Evolutionary conservation across 345 rosid species (phyloP), one percentile per base, ranked within the genome.

Genomic region (Passiflora organensis): DNA sequence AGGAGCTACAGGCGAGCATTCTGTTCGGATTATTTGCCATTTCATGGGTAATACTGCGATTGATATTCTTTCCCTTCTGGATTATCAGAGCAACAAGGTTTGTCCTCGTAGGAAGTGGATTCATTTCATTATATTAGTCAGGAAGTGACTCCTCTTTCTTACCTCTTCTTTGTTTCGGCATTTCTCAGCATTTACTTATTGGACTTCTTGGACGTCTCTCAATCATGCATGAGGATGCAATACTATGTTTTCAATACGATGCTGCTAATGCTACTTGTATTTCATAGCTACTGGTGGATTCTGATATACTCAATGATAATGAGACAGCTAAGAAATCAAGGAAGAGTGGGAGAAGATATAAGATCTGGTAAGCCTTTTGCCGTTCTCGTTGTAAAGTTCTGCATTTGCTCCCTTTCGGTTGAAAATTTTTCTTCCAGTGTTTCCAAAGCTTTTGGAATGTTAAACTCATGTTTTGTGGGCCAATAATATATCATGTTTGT

Each of bases 221-320:
- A 77, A 64, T 32, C 48, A 53, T 71, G 71, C 50, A 56, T 50
- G 63, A 73, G 37, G 12, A 43, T 60, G 25, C 13, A 81, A 64
- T 93, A 86, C 79, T 93, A 93, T 64, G 68, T 74, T 39, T 85
- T 83, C 81, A 94, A 94, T 73, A 85, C 96, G 22, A 63, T 89
- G 97, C 62, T 94, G 67, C 72, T 94, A 76, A 86, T 53, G 78
- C 73, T 94, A 55, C 80, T 94, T 56, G 86, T 83, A 24, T 94
- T 89, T 85, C 99, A 94, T 72, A 67, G 89, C 48, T 94, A 94
- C 71, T 94, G 99, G 99, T 94, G 97, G 99, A 54, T 70, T 73
- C 91, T 94, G 58, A 94, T 94, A 50, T 86, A 72, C 61, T 70
- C 88, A 32, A 93, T 89, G 99, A 86, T 89, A 51, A 74, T 34